phyloP scores from a whole-genome alignment of 2,329 filamentous ascomycete species.

The Epichloe bromicola region DNA sequence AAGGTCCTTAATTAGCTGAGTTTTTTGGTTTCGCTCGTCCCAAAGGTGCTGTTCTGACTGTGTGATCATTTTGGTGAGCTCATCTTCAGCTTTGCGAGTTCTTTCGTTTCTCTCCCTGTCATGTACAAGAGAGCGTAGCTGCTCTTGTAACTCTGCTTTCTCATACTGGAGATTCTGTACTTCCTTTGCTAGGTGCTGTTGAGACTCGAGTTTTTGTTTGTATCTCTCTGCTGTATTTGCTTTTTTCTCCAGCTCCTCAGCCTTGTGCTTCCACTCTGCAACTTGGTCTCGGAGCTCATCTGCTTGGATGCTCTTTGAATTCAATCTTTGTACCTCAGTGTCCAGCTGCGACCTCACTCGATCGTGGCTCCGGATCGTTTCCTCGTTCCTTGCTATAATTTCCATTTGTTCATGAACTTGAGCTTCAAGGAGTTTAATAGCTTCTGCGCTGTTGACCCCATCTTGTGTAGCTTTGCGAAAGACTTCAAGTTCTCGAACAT shows the following conservation, averaged over 20 bases:
- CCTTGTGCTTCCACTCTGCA: conserved; percentile 44
- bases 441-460: conserved; percentile 37
- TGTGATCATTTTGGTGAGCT: conserved; percentile 27
- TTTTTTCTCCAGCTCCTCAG: conserved; percentile 47
- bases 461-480: conserved; percentile 36
- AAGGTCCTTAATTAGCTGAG: conserved; percentile 32
- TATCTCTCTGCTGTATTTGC: conserved; percentile 50
- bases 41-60: conserved; percentile 29
- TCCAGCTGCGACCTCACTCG: conserved; percentile 40
- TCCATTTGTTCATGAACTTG: conserved; percentile 55
- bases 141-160: conserved; percentile 38
- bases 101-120: conserved; percentile 22
- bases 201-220: conserved; percentile 48
- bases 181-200: conserved; percentile 42
- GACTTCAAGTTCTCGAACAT: conserved; percentile 39
- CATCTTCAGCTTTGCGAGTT: conserved; percentile 24
- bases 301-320: conserved; percentile 32
- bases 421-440: conserved; percentile 40
- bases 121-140: conserved; percentile 25
- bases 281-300: conserved; percentile 46
- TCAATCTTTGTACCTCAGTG: conserved; percentile 35
- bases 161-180: conserved; percentile 42
- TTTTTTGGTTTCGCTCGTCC: conserved; percentile 31
- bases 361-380: conserved; percentile 30
- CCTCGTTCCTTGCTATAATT: conserved; percentile 53